A percentile compares a stretch with the other conserved stretches of the same genome.
Evolutionary conservation across 2,329 filamentous ascomycete species (phyloP).

Genomic region (Lachnellula hyalina): DNA sequence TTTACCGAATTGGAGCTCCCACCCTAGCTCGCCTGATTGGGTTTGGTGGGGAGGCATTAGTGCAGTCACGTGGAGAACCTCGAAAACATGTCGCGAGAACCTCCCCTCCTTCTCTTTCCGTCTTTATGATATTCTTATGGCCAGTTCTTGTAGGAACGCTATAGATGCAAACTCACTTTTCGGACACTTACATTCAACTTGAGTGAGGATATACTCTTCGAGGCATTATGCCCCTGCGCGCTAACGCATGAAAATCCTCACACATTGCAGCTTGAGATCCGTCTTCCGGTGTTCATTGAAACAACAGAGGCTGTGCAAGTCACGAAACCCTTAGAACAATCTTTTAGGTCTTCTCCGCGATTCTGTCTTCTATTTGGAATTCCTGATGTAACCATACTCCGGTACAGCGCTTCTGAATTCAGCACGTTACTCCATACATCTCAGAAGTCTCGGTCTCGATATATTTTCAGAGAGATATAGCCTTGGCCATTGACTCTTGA

Average conservation of each 20-base stretch:
- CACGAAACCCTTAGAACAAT: background rate
- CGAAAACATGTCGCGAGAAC: too few relatives aligned
- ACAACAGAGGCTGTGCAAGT: background rate
- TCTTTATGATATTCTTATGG: background rate
- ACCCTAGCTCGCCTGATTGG: too few relatives aligned
- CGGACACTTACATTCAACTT: too few relatives aligned
- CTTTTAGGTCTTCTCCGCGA: background rate
- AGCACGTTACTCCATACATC: background rate
- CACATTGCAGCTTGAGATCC: background rate
- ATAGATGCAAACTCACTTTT: too few relatives aligned
- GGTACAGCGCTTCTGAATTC: too few relatives aligned
- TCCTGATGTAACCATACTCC: background rate
- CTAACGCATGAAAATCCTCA: background rate
- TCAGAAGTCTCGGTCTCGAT: background rate
- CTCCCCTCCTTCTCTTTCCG: background rate
- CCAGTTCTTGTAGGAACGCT: too few relatives aligned
- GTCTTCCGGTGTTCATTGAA: background rate
- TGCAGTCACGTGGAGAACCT: too few relatives aligned
- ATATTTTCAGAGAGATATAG: background rate
- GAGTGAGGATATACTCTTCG: constrained; percentile 1
- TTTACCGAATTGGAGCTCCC: too few relatives aligned
- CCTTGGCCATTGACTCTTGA: background rate
- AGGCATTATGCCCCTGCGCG: background rate
- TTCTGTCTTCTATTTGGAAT: background rate
- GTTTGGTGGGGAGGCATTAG: too few relatives aligned